These are phyloP conservation scores for Apiospora phragmitis DNA, from an alignment of 2,329 filamentous ascomycete genomes.

Conservation along the genomic window DNA sequence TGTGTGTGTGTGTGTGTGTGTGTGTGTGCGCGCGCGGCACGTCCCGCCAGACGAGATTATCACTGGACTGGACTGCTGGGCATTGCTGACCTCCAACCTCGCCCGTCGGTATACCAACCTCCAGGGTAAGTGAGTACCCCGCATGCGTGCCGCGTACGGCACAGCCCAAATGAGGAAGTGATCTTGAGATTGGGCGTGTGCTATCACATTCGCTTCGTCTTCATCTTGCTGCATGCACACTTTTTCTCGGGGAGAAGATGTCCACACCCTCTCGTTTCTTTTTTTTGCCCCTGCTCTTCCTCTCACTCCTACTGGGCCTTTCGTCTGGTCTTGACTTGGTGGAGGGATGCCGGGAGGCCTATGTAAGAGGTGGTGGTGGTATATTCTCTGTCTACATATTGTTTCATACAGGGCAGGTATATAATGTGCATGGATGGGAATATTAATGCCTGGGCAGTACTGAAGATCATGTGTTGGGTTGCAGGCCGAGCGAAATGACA, in stretches of 20 bases:
- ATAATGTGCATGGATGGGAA: background rate
- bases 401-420: background rate
- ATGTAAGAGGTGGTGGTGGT: background rate
- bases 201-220: background rate
- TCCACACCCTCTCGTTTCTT: background rate
- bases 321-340: background rate
- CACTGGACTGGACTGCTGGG: no score
- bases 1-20: no score
- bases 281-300: background rate
- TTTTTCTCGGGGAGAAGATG: background rate
- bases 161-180: background rate
- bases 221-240: background rate
- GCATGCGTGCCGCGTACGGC: background rate
- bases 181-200: background rate
- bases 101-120: background rate
- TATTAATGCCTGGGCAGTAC: no score
- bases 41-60: no score
- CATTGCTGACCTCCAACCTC: background rate
- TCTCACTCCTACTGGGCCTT: background rate
- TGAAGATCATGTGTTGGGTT: no score
- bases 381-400: background rate
- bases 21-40: no score
- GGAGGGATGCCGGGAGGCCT: background rate
- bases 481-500: background rate
- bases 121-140: background rate